These are phyloP conservation scores for Trichosporon asahii DNA, from an alignment of 1,284 basidiomycete species.

Conservation along the genomic window DNA sequence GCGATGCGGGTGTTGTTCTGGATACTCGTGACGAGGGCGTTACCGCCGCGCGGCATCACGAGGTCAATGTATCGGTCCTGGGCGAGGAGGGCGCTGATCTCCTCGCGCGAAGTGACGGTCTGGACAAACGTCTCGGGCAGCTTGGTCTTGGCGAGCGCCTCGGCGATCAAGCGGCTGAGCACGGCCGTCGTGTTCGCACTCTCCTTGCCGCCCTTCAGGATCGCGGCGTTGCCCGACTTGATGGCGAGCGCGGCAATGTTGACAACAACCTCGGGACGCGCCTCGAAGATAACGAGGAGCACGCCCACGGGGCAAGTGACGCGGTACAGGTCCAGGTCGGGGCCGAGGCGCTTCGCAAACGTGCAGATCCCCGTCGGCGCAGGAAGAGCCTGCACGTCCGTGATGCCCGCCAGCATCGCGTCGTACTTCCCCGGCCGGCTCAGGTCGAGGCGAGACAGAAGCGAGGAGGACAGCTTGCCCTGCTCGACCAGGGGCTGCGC, in stretches of 20 bases:
- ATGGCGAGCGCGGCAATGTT: slow-evolving; percentile 96
- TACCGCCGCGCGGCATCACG: slow-evolving; percentile 94
- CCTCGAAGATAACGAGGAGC: slow-evolving; percentile 94
- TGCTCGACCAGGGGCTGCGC: slow-evolving; percentile 72
- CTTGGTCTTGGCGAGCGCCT: slow-evolving; percentile 67
- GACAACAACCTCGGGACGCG: slow-evolving; percentile 94
- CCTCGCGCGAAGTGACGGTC: slow-evolving; percentile 84
- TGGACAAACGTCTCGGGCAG: slow-evolving; percentile 83
- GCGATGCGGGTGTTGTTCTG: slow-evolving; percentile 88
- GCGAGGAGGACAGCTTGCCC: slow-evolving; percentile 75
- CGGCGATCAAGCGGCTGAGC: slow-evolving; percentile 73
- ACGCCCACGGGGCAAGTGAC: slow-evolving; percentile 97
- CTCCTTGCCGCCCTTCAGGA: slow-evolving; percentile 95
- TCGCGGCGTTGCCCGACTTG: slow-evolving; percentile 95
- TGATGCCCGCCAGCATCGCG: slow-evolving; percentile 83
- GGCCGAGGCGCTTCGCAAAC: slow-evolving; percentile 83
- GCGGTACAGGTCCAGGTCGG: slow-evolving; percentile 81
- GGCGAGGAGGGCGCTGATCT: slow-evolving; percentile 79
- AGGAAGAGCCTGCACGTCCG: slow-evolving; percentile 78
- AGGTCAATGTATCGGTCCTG: slow-evolving; percentile 93
- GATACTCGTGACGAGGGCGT: slow-evolving; percentile 81
- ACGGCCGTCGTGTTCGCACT: slow-evolving; percentile 72
- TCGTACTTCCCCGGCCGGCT: slow-evolving; percentile 85
- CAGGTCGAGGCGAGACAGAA: slow-evolving; percentile 84
- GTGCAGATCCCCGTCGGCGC: slow-evolving; percentile 84